Evolutionary conservation across 2,329 filamentous ascomycete genomes (phyloP), one percentile per base, ranked within the genome.

Genomic region (Nigrospora oryzae): DNA sequence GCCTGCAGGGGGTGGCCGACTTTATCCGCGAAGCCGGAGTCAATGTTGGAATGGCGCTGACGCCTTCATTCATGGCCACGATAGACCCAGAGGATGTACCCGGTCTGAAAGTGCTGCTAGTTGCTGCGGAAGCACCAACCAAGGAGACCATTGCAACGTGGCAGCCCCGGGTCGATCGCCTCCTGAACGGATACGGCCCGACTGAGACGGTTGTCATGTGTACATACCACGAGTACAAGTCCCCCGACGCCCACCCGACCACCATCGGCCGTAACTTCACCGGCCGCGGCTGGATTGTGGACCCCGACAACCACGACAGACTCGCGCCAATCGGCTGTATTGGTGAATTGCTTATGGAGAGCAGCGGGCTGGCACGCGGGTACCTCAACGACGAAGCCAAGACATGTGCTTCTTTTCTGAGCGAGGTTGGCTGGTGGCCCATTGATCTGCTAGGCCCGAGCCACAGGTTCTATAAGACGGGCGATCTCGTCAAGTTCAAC

Each of bases 311-410:
- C 35, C 38, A 40, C 40, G 32, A 53, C 23, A 39, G 45, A 36
- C 49, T 54, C 23, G 37, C 45, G 3, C 53, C 53, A 2, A 16
- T 56, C 4, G 50, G 50, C 17, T 45, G 45, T 38, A 42, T 51
- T 23, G 51, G 51, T 13, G 51, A 54, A 32, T 35, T 53, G n/a
- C 43, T 50, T 13, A 38, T 55, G 15, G 44, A 42, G 7, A 52
- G 53, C 3, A 64, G 65, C 13, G 58, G 59, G 7, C 55, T 70
- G 34, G 66, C 64, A 32, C 56, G 65, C 39, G 63, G 65, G 42
- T 69, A 70, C 44, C 53, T 66, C 39, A 66, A 68, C 43, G 63
- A 68, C 15, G 56, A 55, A 1, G 52, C 57, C 41, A 66, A 66
- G 48, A 69, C 66, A 0, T 54, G 56, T 15, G 63, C 63, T 28